Base-by-base conservation (phyloP, 768 basidiomycete species). In the Chalciporus sphaerocephalus region DNA sequence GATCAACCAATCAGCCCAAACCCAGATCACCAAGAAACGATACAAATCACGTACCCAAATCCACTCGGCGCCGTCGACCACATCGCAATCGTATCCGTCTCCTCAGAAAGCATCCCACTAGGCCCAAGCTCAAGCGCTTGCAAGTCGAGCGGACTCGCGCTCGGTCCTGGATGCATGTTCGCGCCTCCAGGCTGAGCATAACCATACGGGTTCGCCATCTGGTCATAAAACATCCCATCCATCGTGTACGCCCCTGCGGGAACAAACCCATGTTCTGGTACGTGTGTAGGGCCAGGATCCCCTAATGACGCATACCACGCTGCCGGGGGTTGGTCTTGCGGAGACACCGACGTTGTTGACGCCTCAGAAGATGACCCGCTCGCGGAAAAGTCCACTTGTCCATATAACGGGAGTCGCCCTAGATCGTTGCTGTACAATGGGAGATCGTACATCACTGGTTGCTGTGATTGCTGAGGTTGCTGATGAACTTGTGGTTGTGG, bases 41-140 rank as follows among this genome's bases (percentile, higher is more conserved):
- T 23, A 37, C 30, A 33, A 15, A 36, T 6, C 5, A 69, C 80
- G 54, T 54, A 85, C 83, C 80, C 79, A 44, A 81, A 81, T n/a
- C 74, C 73, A 11, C 72, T 71, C 13, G 81, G 80, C 22, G 80
- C 78, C 40, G 68, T 71, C 10, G 79, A 78, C 83, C 81, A 85
- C 76, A 83, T 79, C 13, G 71, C 69, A 53, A 82, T 71, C 36
- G 74, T 74, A 43, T 78, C 76, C 44, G 67, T 64, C 51, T 81
- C 74, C 59, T 74, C 63, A 25, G 47, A 47, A 21, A 48, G 30
- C 47, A 48, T 46, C 21, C 30, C 43, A 8, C 38, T 35, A 11
- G 42, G 35, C 35, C 9, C 36, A 16, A 2, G 44, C 28, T 12
- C 55, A 51, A 48, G 46, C 41, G 44, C 49, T 12, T 55, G 59